Percentiles rank a stretch among this genome's conserved stretches.
Evolutionary conservation across 331 rosid genomes (phyloP).

Genomic region (Arachis monticola): DNA sequence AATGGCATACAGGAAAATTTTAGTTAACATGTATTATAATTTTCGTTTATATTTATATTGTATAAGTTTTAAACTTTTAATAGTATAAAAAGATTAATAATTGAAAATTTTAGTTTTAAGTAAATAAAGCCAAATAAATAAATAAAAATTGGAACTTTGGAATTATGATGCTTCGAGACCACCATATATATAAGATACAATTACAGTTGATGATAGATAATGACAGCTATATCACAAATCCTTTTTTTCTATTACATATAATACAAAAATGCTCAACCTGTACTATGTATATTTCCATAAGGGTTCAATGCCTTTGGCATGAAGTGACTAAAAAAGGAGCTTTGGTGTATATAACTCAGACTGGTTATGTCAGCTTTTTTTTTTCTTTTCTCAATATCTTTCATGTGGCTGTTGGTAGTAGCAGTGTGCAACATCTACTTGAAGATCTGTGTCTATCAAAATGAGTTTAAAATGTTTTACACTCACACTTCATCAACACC

Average conservation of each 20-base stretch:
- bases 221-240: constrained; percentile 5
- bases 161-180: not conserved
- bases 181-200: constrained; percentile 24
- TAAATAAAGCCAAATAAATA: constrained; percentile 5
- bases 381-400: constrained; percentile 10
- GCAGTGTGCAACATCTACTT: constrained; percentile 9
- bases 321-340: constrained; percentile 10
- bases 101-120: not conserved
- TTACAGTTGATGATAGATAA: constrained; percentile 29
- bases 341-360: constrained; percentile 23
- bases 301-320: constrained; percentile 14
- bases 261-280: constrained; percentile 34
- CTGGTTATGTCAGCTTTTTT: constrained; percentile 18
- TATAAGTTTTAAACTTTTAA: not conserved
- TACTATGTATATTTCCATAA: constrained; percentile 4
- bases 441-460: constrained; percentile 27
- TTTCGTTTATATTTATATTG: not conserved
- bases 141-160: not conserved
- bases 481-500: constrained; percentile 46
- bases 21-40: not conserved
- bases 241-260: constrained; percentile 20
- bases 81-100: not conserved
- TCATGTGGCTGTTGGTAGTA: constrained; percentile 29
- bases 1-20: too few relatives aligned
- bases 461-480: constrained; percentile 30